Evolutionary conservation across 1,284 basidiomycete genomes (phyloP), one percentile per base, ranked within the genome.

Genomic region (Ustilago crameri): DNA sequence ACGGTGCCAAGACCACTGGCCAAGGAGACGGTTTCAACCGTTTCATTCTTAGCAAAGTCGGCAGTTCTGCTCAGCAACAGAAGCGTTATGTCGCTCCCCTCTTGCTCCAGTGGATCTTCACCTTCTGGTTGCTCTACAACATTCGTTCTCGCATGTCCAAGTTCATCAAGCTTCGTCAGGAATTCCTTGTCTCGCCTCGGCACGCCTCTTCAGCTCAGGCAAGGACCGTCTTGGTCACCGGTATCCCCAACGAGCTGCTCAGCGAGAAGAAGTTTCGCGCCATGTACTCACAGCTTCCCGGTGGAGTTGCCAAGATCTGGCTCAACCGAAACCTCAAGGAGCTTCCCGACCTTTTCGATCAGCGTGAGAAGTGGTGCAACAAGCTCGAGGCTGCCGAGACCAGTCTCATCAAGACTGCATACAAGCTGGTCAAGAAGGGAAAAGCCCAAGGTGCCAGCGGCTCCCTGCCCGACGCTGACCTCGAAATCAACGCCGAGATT

Each of bases 321-420:
- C 87, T 98, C 41, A 93, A 93, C 83, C 86, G 86, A 34, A 88
- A 96, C 80, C 86, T 94, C 56, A 91, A 92, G 81, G 89, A 92
- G 3, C 86, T 98, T 10, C 93, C 93, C 4, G 89, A 92, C 47
- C 82, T 93, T 26, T 92, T 91, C 79, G 89, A 94, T 43, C 89
- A 92, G 48, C 91, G 93, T 15, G 84, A 90, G 42, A 87, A 87
- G 23, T 91, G 91, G 3, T 90, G 88, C 79, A 85, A 86, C 62
- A 91, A 92, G 82, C 88, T 98, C 51, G 95, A 98, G 84, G 87
- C 87, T 2, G 93, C 92, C 1, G 92, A 95, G 83, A 91, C 89
- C 10, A 86, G 87, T 20, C 86, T 96, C 3, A 85, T 95, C 58
- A 88, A 88, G 66, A 89, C 87, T 8, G 92, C 92, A 0, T 86